phyloP scores from a whole-genome alignment of 352 stramenopile species.

The Saprolegnia parasitica region DNA sequence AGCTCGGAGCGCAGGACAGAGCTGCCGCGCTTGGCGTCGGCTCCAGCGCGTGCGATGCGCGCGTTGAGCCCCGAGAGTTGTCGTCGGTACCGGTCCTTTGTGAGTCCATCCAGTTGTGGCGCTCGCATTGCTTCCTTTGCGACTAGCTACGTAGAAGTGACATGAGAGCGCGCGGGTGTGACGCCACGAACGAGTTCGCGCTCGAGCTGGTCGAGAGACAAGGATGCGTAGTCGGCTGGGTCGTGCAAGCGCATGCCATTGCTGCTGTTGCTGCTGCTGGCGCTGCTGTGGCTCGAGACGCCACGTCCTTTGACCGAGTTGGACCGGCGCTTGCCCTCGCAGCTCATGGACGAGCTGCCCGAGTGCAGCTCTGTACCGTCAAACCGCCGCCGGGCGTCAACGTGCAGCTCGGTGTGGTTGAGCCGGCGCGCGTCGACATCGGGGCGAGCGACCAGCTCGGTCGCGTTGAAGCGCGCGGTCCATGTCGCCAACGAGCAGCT shows the following conservation, averaged over 20 bases:
- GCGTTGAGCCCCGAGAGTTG: background rate
- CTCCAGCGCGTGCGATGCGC: background rate
- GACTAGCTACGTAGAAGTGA: background rate
- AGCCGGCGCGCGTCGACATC: no score
- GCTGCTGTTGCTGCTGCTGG: background rate
- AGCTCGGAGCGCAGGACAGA: background rate
- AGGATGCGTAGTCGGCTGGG: background rate
- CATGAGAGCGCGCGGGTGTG: no score
- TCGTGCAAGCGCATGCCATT: background rate
- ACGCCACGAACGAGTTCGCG: background rate
- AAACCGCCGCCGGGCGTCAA: background rate
- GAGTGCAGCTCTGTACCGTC: background rate
- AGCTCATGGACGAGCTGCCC: background rate
- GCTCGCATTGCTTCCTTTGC: conserved; percentile 5
- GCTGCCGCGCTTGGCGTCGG: background rate
- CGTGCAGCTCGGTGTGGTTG: no score
- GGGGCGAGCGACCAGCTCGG: conserved; percentile 3
- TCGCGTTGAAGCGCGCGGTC: background rate
- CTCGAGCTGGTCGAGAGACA: conserved; percentile 5
- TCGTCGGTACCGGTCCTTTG: background rate
- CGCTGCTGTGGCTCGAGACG: background rate
- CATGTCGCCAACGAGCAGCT: background rate
- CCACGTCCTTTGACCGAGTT: background rate
- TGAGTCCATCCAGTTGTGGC: background rate
- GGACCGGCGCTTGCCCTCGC: background rate